phyloP scores from a whole-genome alignment of 768 basidiomycete species.

The Pisolithus orientalis region DNA sequence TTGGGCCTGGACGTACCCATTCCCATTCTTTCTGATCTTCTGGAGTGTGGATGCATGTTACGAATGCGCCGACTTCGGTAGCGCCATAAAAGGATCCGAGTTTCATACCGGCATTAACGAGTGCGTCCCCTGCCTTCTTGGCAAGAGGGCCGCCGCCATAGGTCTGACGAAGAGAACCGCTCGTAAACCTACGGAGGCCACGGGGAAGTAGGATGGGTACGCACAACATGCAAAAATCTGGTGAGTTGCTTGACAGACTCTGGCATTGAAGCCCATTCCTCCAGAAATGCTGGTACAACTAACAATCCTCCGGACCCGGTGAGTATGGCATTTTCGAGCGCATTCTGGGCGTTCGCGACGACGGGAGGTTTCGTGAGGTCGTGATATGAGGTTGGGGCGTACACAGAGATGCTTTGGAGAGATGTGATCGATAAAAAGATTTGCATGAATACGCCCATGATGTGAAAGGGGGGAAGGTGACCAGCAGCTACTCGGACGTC shows the following conservation, averaged over 20 bases:
- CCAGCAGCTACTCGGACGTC: constrained; percentile 5
- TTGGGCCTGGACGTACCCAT: constrained; percentile 23
- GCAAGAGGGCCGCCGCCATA: constrained; percentile 34
- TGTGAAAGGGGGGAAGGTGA: constrained; percentile 20
- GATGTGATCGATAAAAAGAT: constrained; percentile 9
- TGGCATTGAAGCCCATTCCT: constrained; percentile 15
- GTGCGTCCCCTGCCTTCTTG: constrained; percentile 28
- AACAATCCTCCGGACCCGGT: constrained; percentile 13
- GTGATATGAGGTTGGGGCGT: constrained; percentile 14
- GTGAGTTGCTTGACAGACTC: constrained; percentile 13
- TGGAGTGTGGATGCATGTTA: constrained; percentile 3
- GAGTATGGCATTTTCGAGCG: constrained; percentile 11
- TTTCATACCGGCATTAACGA: constrained; percentile 31
- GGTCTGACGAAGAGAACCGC: constrained; percentile 10
- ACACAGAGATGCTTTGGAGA: constrained; percentile 10
- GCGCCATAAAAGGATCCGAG: constrained; percentile 30
- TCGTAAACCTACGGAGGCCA: not conserved
- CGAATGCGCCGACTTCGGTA: constrained; percentile 30
- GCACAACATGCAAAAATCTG: constrained; percentile 16
- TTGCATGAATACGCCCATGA: constrained; percentile 12
- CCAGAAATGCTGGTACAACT: constrained; percentile 18
- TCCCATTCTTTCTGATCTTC: constrained; percentile 29
- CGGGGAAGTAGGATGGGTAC: not conserved
- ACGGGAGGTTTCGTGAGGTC: constrained; percentile 12
- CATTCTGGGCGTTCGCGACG: constrained; percentile 14